Base-by-base conservation (phyloP, 2,329 filamentous ascomycete genomes). In the Epicoccum sorghinum region DNA sequence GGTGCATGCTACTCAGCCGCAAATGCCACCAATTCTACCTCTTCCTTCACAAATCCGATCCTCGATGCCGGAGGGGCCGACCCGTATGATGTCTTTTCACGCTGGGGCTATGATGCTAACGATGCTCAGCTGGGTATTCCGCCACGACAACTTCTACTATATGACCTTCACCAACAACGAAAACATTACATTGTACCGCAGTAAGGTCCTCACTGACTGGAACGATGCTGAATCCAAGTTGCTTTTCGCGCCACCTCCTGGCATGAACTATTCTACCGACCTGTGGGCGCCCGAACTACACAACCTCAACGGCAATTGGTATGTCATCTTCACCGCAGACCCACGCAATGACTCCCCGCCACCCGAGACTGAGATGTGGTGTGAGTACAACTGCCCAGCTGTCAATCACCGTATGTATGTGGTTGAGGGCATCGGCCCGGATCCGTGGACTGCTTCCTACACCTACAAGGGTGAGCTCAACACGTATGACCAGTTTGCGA, bases 241-340 rank as follows among this genome's bases (percentile, higher is more conserved):
- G 9, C 66, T 79, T 33, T 80, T 80, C 61, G 56, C 71, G 29
- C 78, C 79, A 12, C 71, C 75, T 29, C 63, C 68, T 27, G 75
- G 75, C 39, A 65, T 72, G 48, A 74, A 76, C 47, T 81, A 80
- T 65, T 77, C 76, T 8, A 80, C 77, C 12, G 72, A 80, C 50
- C 65, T 82, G 6, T 82, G 80, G 80, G 80, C 79, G 5, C 80
- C 80, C 3, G 80, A 82, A 56, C 65, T 83, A 8, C 80, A 83
- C 61, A 66, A 71, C n/a, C 70, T 82, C 37, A 68, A 76, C 52
- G 72, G 71, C 38, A 73, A 66, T 10, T 82, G 80, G 80, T 82
- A 81, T 60, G 71, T 82, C 47, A 82, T 83, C 58, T 82, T 82
- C 68, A 83, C 79, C 2, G 80, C 78, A 4, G 79, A 82, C 54